Conservation (phyloP, 257 asterid genomes). For the Solanum tarapatanum region DNA sequence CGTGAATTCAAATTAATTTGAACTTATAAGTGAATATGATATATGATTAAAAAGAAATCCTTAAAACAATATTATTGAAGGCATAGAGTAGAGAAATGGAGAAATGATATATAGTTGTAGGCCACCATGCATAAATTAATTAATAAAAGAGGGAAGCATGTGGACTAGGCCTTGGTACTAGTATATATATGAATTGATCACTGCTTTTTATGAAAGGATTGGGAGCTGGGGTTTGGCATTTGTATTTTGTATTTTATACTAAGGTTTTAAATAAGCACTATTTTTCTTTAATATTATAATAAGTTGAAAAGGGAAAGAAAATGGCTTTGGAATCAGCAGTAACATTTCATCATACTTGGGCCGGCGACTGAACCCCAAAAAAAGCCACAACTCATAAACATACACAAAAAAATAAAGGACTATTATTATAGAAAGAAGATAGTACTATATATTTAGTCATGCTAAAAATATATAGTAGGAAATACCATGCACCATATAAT, state of each 20-base stretch:
- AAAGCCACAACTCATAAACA: not conserved
- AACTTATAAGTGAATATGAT: not conserved
- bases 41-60: not conserved
- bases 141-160: not conserved
- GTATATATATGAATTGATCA: not conserved
- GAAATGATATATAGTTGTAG: not conserved
- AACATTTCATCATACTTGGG: not conserved
- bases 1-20: not conserved
- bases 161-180: not conserved
- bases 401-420: not conserved
- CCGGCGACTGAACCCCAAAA: not conserved
- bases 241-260: not conserved
- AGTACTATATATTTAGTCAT: too few relatives aligned
- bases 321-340: not conserved
- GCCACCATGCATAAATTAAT: not conserved
- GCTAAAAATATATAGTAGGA: not conserved
- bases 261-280: not conserved
- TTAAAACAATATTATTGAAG: not conserved
- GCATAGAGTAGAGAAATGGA: not conserved
- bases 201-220: not conserved
- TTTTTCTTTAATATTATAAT: not conserved
- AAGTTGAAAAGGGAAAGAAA: not conserved
- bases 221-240: not conserved
- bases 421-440: not conserved
- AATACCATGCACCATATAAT: conserved; percentile 8